A percentile compares a stretch with the other conserved stretches of the same genome.
phyloP scores from a whole-genome alignment of 768 basidiomycete species.

The Tylopilus intermedius region DNA sequence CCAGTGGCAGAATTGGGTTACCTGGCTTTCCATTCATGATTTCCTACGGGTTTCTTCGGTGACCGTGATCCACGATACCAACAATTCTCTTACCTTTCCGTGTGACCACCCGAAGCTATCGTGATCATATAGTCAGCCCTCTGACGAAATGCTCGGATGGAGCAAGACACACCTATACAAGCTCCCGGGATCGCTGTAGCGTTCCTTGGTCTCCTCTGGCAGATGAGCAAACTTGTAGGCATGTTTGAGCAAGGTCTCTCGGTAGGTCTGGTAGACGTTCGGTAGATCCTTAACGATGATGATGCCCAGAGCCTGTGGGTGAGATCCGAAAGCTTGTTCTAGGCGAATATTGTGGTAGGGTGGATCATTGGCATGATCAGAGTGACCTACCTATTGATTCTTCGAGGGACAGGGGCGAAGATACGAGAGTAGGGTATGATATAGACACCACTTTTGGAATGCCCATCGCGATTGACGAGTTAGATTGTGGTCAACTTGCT shows the following conservation, averaged over 20 bases:
- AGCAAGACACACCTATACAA: conserved; percentile 62
- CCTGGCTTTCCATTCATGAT: conserved; percentile 94
- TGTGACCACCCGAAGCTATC: conserved; percentile 94
- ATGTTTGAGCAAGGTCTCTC: conserved; percentile 69
- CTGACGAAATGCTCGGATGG: not conserved
- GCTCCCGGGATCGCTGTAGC: conserved; percentile 65
- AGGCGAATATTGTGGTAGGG: conserved; percentile 1
- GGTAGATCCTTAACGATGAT: conserved; percentile 83
- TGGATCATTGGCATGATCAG: not conserved
- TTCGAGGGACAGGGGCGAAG: conserved; percentile 48
- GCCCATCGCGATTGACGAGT: conserved; percentile 6
- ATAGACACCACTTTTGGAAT: too few species aligned
- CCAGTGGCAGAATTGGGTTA: conserved; percentile 17
- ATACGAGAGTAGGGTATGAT: conserved; percentile 36
- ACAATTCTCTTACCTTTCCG: conserved; percentile 62
- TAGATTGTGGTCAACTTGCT: not conserved
- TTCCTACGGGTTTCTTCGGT: conserved; percentile 46
- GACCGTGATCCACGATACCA: not conserved
- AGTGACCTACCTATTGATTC: conserved; percentile 54
- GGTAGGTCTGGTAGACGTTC: conserved; percentile 49
- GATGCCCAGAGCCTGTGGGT: conserved; percentile 71
- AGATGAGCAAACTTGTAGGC: conserved; percentile 73
- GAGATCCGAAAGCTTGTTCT: conserved; percentile 83
- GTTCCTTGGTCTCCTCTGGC: conserved; percentile 61
- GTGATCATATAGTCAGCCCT: not conserved